A percentile compares a stretch with the other conserved stretches of the same genome.
Conservation (phyloP, 352 stramenopile genomes). For the Phytophthora syringae region DNA sequence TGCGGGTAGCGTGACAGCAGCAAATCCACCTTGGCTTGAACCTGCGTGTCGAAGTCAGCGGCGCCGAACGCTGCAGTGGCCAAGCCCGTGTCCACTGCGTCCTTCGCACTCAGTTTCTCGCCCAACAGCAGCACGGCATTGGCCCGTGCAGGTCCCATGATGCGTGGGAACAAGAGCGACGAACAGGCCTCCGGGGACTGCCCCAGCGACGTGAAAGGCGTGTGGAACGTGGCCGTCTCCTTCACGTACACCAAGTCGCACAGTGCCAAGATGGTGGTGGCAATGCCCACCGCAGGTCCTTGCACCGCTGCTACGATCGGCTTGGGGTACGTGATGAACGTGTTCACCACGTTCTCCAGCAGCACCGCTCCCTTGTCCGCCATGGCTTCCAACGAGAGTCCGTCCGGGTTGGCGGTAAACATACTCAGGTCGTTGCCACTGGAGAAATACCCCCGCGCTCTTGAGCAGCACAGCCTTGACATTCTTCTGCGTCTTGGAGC, state of each 20-base stretch:
- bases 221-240: slow-evolving; percentile 90
- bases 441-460: slow-evolving; percentile 89
- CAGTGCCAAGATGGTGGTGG: slow-evolving; percentile 87
- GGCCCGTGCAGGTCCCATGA: slow-evolving; percentile 85
- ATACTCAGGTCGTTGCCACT: slow-evolving; percentile 90
- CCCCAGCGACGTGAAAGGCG: slow-evolving; percentile 91
- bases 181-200: slow-evolving; percentile 93
- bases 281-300: slow-evolving; percentile 90
- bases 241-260: slow-evolving; percentile 92
- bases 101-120: slow-evolving; percentile 79
- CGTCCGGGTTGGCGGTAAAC: slow-evolving; percentile 67
- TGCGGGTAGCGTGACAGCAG: slow-evolving; percentile 71
- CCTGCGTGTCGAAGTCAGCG: slow-evolving; percentile 67
- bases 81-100: slow-evolving; percentile 53
- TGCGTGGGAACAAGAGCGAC: slow-evolving; percentile 83
- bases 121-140: slow-evolving; percentile 91
- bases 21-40: slow-evolving; percentile 65
- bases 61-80: slow-evolving; percentile 61
- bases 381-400: slow-evolving; percentile 63
- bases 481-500: slow-evolving; percentile 61
- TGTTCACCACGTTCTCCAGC: slow-evolving; percentile 71
- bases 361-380: slow-evolving; percentile 59
- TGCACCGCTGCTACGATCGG: slow-evolving; percentile 91
- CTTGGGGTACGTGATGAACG: slow-evolving; percentile 91
- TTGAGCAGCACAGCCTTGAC: slow-evolving; percentile 90